Evolutionary conservation across 371 early-diverging fungal genomes (phyloP).

Genomic region (Blakeslea trispora): DNA sequence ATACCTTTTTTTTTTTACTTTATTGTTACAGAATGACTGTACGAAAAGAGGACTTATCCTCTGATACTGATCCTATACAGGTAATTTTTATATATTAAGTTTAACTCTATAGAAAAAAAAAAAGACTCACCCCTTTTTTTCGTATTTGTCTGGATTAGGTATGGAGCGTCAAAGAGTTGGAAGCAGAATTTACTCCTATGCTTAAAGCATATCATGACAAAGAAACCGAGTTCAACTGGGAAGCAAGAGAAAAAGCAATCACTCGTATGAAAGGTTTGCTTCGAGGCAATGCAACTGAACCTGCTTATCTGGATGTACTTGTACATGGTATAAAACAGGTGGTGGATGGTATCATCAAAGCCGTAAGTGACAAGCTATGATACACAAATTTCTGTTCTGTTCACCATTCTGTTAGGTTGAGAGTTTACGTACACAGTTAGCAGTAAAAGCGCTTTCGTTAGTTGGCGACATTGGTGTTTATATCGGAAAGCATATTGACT

Average conservation of each 20-base stretch:
- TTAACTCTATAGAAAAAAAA: background rate
- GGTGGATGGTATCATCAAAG: conserved; percentile 52
- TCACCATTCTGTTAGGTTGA: conserved; percentile 33
- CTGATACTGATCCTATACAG: conserved; percentile 30
- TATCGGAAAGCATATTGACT: conserved; percentile 36
- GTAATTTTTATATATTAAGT: conserved; percentile 6
- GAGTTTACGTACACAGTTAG: conserved; percentile 50
- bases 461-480: conserved; percentile 45
- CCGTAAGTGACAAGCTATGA: conserved; percentile 28
- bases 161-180: conserved; percentile 32
- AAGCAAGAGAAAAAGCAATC: conserved; percentile 30
- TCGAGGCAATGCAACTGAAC: conserved; percentile 44
- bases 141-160: conserved; percentile 11
- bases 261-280: conserved; percentile 32
- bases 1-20: conserved; percentile 1
- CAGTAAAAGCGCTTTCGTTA: conserved; percentile 38
- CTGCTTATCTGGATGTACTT: conserved; percentile 37
- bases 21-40: conserved; percentile 26
- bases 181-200: conserved; percentile 23
- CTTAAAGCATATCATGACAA: conserved; percentile 28
- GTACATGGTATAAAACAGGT: conserved; percentile 35
- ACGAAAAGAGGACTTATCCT: conserved; percentile 20
- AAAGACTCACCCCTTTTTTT: conserved; percentile 4
- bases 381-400: background rate
- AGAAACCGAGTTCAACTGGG: conserved; percentile 44